These are phyloP conservation scores for Pseudovirgaria hyperparasitica DNA, from an alignment of 2,329 filamentous ascomycete genomes.

Conservation along the genomic window DNA sequence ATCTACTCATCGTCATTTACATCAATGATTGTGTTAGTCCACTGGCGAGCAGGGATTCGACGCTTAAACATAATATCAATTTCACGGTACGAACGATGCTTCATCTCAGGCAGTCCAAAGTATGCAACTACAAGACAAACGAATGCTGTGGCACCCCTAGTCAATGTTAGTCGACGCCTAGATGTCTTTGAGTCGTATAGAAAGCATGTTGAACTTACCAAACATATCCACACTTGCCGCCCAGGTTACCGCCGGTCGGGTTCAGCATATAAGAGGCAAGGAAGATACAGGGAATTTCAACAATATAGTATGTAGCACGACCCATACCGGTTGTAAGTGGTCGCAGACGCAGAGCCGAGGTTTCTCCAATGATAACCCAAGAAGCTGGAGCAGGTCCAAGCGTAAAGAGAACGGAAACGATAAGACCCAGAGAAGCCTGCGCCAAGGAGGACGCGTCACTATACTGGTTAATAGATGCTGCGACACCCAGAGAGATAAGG, in stretches of 20 bases:
- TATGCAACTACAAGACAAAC: constrained; percentile 40
- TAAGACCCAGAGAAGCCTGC: constrained; percentile 49
- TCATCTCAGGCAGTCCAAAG: constrained; percentile 43
- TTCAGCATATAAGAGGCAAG: constrained; percentile 50
- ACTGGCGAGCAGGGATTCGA: constrained; percentile 40
- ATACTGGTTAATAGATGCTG: constrained; percentile 35
- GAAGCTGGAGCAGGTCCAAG: constrained; percentile 50
- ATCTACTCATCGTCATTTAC: constrained; percentile 51
- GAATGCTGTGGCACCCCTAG: constrained; percentile 43
- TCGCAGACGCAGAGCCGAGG: constrained; percentile 50
- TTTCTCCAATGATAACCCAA: constrained; percentile 56
- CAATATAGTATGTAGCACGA: constrained; percentile 49
- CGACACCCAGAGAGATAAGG: constrained; percentile 46
- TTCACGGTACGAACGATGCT: constrained; percentile 45
- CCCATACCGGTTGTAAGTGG: constrained; percentile 54
- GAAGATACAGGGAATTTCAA: constrained; percentile 56
- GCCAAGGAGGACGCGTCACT: constrained; percentile 36
- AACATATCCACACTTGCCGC: constrained; percentile 46
- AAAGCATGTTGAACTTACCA: too few relatives aligned
- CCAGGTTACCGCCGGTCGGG: constrained; percentile 33
- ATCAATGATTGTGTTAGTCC: constrained; percentile 43
- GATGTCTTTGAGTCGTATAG: too few relatives aligned
- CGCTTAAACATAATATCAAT: constrained; percentile 49
- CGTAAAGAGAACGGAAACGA: constrained; percentile 53
- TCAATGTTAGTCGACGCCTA: too few relatives aligned